These are phyloP conservation scores for Mollisia scopiformis DNA, from an alignment of 2,329 filamentous ascomycete species.

Conservation along the genomic window DNA sequence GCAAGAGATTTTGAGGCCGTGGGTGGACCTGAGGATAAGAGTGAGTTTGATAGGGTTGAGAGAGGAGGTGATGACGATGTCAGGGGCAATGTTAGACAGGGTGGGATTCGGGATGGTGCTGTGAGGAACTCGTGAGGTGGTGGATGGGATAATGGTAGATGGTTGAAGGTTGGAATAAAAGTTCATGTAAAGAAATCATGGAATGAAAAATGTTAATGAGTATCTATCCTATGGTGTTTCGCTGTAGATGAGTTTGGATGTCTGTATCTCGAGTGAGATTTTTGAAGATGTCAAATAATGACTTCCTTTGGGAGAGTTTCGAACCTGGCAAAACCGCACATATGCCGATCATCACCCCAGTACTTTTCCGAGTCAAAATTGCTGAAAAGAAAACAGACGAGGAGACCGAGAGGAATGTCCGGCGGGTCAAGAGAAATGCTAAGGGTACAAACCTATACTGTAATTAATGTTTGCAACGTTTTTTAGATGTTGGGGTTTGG, in stretches of 20 bases:
- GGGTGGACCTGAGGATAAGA: constrained; percentile 50
- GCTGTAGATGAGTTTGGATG: neutral
- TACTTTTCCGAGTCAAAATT: too few relatives aligned
- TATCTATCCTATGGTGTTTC: neutral
- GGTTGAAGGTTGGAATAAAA: neutral
- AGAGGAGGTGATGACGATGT: neutral
- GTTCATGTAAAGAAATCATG: too few relatives aligned
- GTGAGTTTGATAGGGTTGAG: constrained; percentile 21
- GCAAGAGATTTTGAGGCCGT: constrained; percentile 50
- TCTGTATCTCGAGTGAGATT: neutral
- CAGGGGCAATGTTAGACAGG: constrained; percentile 23
- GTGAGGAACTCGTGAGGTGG: neutral
- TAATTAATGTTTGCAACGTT: neutral
- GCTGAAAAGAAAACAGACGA: too few relatives aligned
- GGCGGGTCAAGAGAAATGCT: too few relatives aligned
- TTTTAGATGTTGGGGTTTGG: too few relatives aligned
- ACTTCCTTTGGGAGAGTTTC: too few relatives aligned
- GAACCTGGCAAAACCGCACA: too few relatives aligned
- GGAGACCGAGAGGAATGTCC: too few relatives aligned
- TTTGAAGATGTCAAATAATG: neutral
- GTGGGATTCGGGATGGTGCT: constrained; percentile 31
- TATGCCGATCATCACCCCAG: too few relatives aligned
- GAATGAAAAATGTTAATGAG: neutral
- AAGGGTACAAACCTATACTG: too few relatives aligned
- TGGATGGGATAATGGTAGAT: neutral